phyloP scores from a whole-genome alignment of 441 rosid species.

The Adansonia grandidieri region DNA sequence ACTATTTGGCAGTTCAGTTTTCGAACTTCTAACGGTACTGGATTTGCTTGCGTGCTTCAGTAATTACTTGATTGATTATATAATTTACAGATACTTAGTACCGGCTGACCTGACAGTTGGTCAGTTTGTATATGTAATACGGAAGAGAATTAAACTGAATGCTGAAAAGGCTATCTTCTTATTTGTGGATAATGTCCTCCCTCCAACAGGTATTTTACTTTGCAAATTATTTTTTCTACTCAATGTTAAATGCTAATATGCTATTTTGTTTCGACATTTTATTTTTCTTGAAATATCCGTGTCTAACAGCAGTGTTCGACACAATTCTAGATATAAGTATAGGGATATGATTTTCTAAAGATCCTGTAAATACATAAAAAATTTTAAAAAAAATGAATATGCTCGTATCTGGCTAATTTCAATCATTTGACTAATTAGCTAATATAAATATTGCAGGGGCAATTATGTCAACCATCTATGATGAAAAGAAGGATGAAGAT shows the following conservation, averaged over 20 bases:
- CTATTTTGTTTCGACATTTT: no score
- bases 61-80: background rate
- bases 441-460: conserved; percentile 46
- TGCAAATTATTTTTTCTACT: background rate
- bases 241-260: background rate
- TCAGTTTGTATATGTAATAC: conserved; percentile 86
- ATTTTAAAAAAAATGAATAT: no score
- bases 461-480: conserved; percentile 64
- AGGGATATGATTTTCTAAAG: no score
- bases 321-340: no score
- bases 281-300: no score
- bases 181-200: conserved; percentile 84
- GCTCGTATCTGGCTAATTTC: no score
- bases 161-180: conserved; percentile 92
- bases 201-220: conserved; percentile 66
- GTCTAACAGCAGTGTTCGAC: no score
- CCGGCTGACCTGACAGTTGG: conserved; percentile 83
- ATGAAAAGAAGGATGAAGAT: conserved; percentile 81
- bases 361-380: no score
- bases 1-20: background rate
- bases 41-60: background rate
- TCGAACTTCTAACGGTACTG: background rate
- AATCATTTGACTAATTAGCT: background rate
- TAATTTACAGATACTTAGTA: conserved; percentile 65
- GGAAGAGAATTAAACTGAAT: conserved; percentile 86